Conservation (phyloP, 805 yeast genomes). For the Cyberlindnera saturnus region DNA sequence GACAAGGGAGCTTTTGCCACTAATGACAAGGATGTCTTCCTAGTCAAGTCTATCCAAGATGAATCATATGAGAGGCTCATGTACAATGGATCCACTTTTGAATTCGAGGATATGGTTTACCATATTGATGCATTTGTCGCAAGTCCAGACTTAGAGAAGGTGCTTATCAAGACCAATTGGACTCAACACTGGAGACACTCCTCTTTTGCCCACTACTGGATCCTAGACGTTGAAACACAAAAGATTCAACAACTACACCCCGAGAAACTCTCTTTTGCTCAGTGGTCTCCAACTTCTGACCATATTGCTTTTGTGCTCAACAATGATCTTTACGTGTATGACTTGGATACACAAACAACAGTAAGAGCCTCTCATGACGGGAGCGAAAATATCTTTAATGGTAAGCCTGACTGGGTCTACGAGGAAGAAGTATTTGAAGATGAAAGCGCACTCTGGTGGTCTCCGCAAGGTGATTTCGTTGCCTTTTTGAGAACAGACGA, state of each 20-base stretch:
- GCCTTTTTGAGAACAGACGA: conserved; percentile 68
- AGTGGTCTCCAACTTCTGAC: conserved; percentile 71
- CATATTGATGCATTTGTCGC: conserved; percentile 51
- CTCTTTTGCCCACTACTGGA: conserved; percentile 36
- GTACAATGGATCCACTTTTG: conserved; percentile 44
- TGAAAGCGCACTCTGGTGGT: conserved; percentile 83
- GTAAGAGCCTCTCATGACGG: conserved; percentile 62
- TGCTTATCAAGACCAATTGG: conserved; percentile 55
- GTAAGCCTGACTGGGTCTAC: conserved; percentile 92
- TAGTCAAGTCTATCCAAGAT: conserved; percentile 46
- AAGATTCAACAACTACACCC: conserved; percentile 23
- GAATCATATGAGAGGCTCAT: conserved; percentile 37
- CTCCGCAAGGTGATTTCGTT: conserved; percentile 61
- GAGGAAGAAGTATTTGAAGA: conserved; percentile 81
- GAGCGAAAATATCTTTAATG: conserved; percentile 65
- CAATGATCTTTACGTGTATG: conserved; percentile 61
- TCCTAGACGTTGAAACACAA: conserved; percentile 28
- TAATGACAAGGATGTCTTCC: conserved; percentile 39
- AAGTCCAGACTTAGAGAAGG: conserved; percentile 58
- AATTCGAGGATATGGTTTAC: conserved; percentile 32
- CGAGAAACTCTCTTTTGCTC: conserved; percentile 39
- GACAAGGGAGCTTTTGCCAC: conserved; percentile 68
- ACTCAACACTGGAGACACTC: conserved; percentile 57
- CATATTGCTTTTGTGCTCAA: conserved; percentile 60
- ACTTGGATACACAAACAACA: conserved; percentile 24